phyloP scores from a whole-genome alignment of 2,329 filamentous ascomycete species.

The Metarhizium sp. region DNA sequence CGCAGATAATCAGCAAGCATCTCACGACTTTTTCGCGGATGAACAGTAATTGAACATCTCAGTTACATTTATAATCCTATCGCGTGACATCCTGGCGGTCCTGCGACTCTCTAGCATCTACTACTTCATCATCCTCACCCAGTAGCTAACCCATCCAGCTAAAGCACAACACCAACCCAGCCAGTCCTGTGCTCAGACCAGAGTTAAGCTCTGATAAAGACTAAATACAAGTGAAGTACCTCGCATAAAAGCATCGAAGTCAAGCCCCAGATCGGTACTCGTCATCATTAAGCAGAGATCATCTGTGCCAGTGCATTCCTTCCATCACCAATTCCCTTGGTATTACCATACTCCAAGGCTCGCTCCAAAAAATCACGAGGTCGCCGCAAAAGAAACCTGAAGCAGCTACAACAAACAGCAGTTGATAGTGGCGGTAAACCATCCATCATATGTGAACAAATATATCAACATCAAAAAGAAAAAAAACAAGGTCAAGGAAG shows the following conservation, averaged over 20 bases:
- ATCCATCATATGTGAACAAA: conserved; percentile 1
- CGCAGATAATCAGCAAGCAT: no score
- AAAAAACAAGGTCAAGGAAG: conserved; percentile 15
- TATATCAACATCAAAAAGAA: conserved; percentile 4
- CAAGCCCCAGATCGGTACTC: not conserved
- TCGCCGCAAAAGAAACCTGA: not conserved
- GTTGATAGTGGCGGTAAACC: not conserved
- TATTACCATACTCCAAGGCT: not conserved
- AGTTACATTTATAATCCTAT: not conserved
- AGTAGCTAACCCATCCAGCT: not conserved
- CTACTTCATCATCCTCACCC: not conserved
- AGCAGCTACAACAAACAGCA: not conserved
- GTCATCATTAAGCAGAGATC: not conserved
- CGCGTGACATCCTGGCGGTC: not conserved
- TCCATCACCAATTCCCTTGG: not conserved
- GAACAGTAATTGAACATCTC: not conserved
- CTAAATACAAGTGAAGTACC: not conserved
- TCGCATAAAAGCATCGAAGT: not conserved
- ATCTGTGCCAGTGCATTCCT: not conserved
- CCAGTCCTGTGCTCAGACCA: not conserved
- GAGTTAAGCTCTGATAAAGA: not conserved
- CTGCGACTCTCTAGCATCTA: not conserved
- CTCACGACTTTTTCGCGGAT: no score
- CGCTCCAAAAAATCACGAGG: not conserved
- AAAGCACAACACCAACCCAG: not conserved